Evolutionary conservation across 2,329 filamentous ascomycete genomes (phyloP).

Genomic region (Immersiporthe knoxdaviesiana): DNA sequence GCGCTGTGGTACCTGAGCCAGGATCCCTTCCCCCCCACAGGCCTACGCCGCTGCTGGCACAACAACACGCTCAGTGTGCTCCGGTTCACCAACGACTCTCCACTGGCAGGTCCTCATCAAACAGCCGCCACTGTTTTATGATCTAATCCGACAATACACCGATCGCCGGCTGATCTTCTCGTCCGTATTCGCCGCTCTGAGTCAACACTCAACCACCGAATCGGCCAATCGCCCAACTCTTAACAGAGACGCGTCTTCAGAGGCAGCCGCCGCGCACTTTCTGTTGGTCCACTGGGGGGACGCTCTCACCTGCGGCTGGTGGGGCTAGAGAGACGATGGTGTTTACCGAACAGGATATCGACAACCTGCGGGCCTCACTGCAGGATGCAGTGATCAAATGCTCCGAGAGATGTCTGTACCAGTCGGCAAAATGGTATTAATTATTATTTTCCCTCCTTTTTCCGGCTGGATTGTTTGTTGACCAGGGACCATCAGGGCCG

Average conservation of each 20-base stretch:
- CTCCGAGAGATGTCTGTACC: conserved; percentile 92
- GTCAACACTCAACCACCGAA: not conserved
- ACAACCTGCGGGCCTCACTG: conserved; percentile 72
- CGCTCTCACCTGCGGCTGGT: not conserved
- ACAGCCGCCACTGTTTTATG: not conserved
- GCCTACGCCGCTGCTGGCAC: not conserved
- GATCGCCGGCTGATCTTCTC: not conserved
- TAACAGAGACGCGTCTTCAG: not conserved
- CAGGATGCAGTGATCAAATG: conserved; percentile 88
- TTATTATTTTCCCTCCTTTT: not conserved
- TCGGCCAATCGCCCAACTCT: not conserved
- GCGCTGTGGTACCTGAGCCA: not conserved
- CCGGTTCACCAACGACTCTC: not conserved
- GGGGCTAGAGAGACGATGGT: conserved; percentile 46
- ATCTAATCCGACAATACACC: not conserved
- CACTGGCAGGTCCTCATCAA: not conserved
- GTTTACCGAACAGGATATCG: conserved; percentile 58
- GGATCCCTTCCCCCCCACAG: too few species aligned
- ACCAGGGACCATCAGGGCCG: conserved; percentile 67
- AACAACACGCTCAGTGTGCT: not conserved
- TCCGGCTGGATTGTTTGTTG: conserved; percentile 2
- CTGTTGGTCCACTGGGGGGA: not conserved
- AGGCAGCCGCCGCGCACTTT: not conserved
- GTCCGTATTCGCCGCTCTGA: not conserved
- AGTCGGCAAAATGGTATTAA: conserved; percentile 88